These are phyloP conservation scores for Macaranga tanarius DNA, from an alignment of 441 rosid species.

Conservation along the genomic window DNA sequence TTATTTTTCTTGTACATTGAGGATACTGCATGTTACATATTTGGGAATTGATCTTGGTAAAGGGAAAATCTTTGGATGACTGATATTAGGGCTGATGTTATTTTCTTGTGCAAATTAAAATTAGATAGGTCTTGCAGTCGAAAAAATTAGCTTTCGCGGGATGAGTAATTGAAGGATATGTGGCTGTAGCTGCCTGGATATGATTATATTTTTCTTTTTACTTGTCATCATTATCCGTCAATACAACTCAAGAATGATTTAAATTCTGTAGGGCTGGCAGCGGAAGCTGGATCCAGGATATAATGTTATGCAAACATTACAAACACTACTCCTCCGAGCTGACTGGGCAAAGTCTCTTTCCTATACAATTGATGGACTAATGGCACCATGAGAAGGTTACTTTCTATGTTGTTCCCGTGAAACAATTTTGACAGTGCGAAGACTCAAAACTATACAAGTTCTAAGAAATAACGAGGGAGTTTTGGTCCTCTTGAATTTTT, in stretches of 20 bases:
- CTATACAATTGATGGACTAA: conserved; percentile 91
- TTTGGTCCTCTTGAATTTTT: conserved; percentile 9
- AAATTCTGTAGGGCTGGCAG: conserved; percentile 89
- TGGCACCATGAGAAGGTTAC: conserved; percentile 68
- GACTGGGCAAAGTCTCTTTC: conserved; percentile 99
- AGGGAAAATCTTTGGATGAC: not conserved
- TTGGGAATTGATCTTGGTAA: no score
- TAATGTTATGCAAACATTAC: conserved; percentile 91
- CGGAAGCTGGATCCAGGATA: conserved; percentile 93
- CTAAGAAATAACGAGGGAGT: conserved; percentile 31
- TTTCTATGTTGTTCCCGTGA: conserved; percentile 19
- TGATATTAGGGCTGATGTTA: not conserved
- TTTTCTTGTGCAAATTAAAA: not conserved
- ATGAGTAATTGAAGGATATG: not conserved
- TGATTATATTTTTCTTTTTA: not conserved
- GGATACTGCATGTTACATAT: not conserved
- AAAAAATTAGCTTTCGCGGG: not conserved
- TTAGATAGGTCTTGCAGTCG: no score
- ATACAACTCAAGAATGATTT: conserved; percentile 2
- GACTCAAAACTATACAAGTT: conserved; percentile 29
- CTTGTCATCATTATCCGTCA: not conserved
- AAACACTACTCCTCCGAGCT: conserved; percentile 77
- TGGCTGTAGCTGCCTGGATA: not conserved
- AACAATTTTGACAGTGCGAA: conserved; percentile 46
- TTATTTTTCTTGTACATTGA: not conserved